Evolutionary conservation across 2,329 filamentous ascomycete species (phyloP), one percentile per base, ranked within the genome.

Genomic region (Pestalotiopsis sp.): DNA sequence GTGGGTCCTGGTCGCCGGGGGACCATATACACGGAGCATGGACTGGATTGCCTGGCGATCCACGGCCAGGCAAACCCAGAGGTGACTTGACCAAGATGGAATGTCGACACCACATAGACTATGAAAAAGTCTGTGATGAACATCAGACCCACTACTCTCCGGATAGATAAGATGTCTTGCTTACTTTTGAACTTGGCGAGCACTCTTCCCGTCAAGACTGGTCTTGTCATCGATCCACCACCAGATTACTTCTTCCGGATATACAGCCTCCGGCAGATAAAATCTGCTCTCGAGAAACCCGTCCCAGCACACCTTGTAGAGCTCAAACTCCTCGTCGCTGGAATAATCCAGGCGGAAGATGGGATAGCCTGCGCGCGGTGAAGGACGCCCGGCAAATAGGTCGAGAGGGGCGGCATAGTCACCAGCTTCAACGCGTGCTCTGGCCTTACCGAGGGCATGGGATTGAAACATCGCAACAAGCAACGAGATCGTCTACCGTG

Each of bases 271-370:
- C 27, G 61, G 61, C 36, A 49, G 38, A 41, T 64, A 64, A 20
- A 64, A 64, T 12, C 25, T n/a, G 12, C 2, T 41, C 36, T 64
- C 25, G 2, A 64, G 61, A 31, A 64, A 64, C 7, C 25, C 13
- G 36, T 52, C 61, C 36, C 36, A 64, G 61, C 17, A 64, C 11
- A 14, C 20, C 20, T 64, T 64, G 40, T 64, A 64, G 20, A 64
- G 40, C 17, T 45, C n/a, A 49, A 64, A 64, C n/a, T 49, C 38
- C 12, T 41, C 41, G 49, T 64, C 61, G n/a, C 40, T 64, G n/a
- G 61, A 64, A 49, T 64, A 49, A 38, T 64, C 61, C 40, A 64
- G 36, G 20, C 40, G 61, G 61, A 49, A 64, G 14, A 64, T 64
- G 31, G 61, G 61, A 20, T 64, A 64, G 61, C 61, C 61, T 49